phyloP scores from a whole-genome alignment of 2,329 filamentous ascomycete genomes.

The Colletotrichum sp. region DNA sequence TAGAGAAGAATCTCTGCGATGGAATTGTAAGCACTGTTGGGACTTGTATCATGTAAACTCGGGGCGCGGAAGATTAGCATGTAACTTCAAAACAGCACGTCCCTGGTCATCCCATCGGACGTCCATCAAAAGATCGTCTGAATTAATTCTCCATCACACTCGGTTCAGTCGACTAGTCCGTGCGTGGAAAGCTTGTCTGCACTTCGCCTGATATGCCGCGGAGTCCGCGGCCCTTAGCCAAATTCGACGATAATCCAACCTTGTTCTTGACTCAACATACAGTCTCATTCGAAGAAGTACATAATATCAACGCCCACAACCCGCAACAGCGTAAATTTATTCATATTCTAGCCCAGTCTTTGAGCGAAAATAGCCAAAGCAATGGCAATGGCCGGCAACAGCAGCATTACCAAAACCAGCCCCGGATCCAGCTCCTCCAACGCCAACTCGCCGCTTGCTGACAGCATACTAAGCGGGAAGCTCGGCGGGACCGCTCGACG shows the following conservation, averaged over 20 bases:
- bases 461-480: conserved; percentile 9
- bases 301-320: no score
- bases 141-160: neutral
- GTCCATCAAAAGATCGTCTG: neutral
- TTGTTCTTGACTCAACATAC: neutral
- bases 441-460: neutral
- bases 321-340: neutral
- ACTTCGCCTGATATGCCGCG: neutral
- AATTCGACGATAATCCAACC: neutral
- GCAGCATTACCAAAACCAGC: neutral
- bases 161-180: neutral
- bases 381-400: neutral
- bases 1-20: no score
- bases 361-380: neutral
- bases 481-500: conserved; percentile 5
- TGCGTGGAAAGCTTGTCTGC: neutral
- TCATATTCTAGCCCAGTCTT: neutral
- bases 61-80: accelerated
- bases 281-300: neutral
- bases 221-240: accelerated
- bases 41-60: neutral
- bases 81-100: neutral
- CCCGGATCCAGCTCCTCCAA: conserved; percentile 7
- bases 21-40: neutral
- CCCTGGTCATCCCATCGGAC: neutral